Conservation (phyloP, 1,284 basidiomycete species). For the Ceratobasidium sp. region DNA sequence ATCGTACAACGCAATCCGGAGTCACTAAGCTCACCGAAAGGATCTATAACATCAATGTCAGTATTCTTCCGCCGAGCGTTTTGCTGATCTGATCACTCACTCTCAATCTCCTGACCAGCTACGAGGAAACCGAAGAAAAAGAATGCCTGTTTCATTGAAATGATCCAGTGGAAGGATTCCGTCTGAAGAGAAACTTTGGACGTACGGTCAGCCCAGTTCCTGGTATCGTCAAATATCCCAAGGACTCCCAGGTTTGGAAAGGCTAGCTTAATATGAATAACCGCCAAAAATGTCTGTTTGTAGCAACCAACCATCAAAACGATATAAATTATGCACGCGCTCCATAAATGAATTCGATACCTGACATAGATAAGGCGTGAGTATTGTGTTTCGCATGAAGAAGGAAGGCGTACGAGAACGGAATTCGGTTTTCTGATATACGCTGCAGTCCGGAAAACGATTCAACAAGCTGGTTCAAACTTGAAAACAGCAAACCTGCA, state of each 20-base stretch:
- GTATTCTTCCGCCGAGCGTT: neutral
- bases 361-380: constrained; percentile 48
- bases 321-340: constrained; percentile 63
- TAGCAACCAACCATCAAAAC: constrained; percentile 51
- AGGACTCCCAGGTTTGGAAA: constrained; percentile 67
- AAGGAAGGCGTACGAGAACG: constrained; percentile 64
- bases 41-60: constrained; percentile 47
- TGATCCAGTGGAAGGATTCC: constrained; percentile 23
- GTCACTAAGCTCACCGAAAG: constrained; percentile 46
- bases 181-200: neutral
- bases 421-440: constrained; percentile 80
- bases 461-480: constrained; percentile 67
- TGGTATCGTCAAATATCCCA: constrained; percentile 73
- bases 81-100: constrained; percentile 36
- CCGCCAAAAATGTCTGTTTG: neutral
- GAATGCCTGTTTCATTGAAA: constrained; percentile 46
- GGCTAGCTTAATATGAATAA: constrained; percentile 53
- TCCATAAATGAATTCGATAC: constrained; percentile 70
- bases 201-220: constrained; percentile 44
- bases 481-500: constrained; percentile 59
- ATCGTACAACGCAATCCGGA: neutral
- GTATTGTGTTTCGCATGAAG: neutral
- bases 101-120: constrained; percentile 43
- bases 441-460: constrained; percentile 74
- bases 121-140: constrained; percentile 51